Evolutionary conservation across 106 monocot genomes (phyloP).

Genomic region (Gastrodia elata): DNA sequence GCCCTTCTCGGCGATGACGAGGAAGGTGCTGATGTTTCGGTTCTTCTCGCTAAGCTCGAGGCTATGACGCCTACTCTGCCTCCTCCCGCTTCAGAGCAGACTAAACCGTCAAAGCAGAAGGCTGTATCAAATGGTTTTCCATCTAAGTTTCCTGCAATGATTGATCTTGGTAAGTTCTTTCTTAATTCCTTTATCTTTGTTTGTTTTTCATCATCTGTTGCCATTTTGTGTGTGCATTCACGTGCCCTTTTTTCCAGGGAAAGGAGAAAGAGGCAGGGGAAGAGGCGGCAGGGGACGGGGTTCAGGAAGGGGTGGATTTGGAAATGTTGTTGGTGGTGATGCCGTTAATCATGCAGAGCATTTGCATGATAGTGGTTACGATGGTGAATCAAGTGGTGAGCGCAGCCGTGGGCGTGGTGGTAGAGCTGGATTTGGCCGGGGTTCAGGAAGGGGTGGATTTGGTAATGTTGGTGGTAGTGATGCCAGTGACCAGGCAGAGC

Average conservation of each 20-base stretch:
- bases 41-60: slow-evolving; percentile 14
- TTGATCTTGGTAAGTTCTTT: neutral
- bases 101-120: slow-evolving; percentile 13
- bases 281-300: slow-evolving; percentile 13
- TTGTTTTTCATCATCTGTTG: neutral
- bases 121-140: neutral
- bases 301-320: slow-evolving; percentile 5
- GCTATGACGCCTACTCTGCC: slow-evolving; percentile 12
- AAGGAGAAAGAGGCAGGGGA: slow-evolving; percentile 12
- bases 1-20: slow-evolving; percentile 26
- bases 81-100: neutral
- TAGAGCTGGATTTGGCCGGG: slow-evolving; percentile 1
- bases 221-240: neutral
- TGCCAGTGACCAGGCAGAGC: neutral
- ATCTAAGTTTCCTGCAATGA: slow-evolving; percentile 6
- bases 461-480: slow-evolving; percentile 7
- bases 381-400: too few species aligned
- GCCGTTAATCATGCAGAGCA: too few species aligned
- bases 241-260: slow-evolving; percentile 1
- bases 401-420: slow-evolving; percentile 15
- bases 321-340: slow-evolving; percentile 5
- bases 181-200: neutral
- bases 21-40: slow-evolving; percentile 14
- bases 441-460: slow-evolving; percentile 4
- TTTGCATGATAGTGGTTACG: too few species aligned